Percentiles rank a stretch among this genome's conserved stretches.
Evolutionary conservation across 495 filamentous ascomycete genomes (phyloP).

Genomic region (Lasiosphaeria ovina): DNA sequence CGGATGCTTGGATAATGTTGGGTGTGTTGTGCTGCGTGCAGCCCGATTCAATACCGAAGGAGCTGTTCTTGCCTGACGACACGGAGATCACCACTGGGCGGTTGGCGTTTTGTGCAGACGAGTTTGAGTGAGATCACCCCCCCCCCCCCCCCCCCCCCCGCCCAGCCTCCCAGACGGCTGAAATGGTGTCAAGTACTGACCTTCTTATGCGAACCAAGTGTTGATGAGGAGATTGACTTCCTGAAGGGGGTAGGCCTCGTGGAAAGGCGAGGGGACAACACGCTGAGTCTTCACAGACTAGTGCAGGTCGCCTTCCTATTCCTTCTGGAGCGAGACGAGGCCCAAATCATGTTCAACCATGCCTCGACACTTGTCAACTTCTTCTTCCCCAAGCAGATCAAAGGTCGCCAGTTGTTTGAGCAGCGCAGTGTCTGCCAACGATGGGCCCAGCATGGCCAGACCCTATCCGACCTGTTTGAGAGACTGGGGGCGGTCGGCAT

Average conservation of each 20-base stretch:
- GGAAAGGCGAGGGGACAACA: background rate
- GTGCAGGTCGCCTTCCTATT: background rate
- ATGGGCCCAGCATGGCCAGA: background rate
- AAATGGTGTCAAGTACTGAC: too few species aligned
- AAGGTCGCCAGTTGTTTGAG: background rate
- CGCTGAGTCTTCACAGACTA: background rate
- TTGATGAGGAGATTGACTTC: background rate
- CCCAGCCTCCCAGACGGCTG: too few species aligned
- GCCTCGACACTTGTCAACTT: background rate
- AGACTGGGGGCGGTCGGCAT: background rate
- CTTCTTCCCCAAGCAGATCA: background rate
- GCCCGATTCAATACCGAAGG: background rate
- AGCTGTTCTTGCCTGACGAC: background rate
- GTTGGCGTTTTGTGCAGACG: background rate
- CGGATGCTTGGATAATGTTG: background rate
- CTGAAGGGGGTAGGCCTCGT: background rate
- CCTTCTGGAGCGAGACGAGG: background rate
- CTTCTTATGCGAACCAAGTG: background rate
- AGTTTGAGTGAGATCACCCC: background rate
- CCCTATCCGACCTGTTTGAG: background rate
- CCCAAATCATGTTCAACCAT: background rate
- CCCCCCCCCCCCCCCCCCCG: too few species aligned
- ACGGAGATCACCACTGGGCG: background rate
- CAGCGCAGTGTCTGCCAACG: background rate
- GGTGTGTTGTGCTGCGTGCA: background rate